Evolutionary conservation across 768 basidiomycete species (phyloP).

Genomic region (Boletus speciosus): DNA sequence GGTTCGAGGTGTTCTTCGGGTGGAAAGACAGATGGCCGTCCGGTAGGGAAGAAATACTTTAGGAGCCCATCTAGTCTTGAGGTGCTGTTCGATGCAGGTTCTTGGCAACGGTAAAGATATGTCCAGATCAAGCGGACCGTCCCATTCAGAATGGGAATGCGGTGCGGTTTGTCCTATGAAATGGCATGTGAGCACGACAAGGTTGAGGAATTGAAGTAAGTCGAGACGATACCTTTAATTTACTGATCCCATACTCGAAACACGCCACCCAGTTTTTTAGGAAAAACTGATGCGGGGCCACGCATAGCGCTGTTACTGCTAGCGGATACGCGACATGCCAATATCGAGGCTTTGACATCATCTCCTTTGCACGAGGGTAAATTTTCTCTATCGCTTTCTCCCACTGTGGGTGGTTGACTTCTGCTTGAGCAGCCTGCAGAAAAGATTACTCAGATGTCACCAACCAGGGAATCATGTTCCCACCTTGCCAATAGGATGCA

Average conservation of each 20-base stretch:
- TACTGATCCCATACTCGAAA: conserved; percentile 68
- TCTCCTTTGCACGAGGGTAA: conserved; percentile 75
- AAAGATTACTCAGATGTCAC: neutral
- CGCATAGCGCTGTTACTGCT: conserved; percentile 78
- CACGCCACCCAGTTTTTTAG: conserved; percentile 74
- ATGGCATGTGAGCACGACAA: neutral
- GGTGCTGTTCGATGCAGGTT: conserved; percentile 77
- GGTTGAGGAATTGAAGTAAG: neutral
- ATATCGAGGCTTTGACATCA: conserved; percentile 86
- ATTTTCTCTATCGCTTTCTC: conserved; percentile 86
- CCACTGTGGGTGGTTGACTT: conserved; percentile 95
- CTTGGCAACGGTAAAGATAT: conserved; percentile 91
- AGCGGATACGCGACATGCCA: conserved; percentile 87
- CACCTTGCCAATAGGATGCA: conserved; percentile 90
- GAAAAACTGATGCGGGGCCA: conserved; percentile 83
- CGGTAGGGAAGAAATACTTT: conserved; percentile 76
- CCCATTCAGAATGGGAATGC: conserved; percentile 74
- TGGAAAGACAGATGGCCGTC: conserved; percentile 56
- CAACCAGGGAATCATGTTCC: neutral
- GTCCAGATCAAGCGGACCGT: conserved; percentile 86
- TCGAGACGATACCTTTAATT: conserved; percentile 63
- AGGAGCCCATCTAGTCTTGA: conserved; percentile 71
- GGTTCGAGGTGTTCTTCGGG: conserved; percentile 75
- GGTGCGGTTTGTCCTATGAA: conserved; percentile 70
- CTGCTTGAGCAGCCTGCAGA: conserved; percentile 83